Evolutionary conservation across 345 rosid genomes (phyloP).

Genomic region (Acer saccharum): DNA sequence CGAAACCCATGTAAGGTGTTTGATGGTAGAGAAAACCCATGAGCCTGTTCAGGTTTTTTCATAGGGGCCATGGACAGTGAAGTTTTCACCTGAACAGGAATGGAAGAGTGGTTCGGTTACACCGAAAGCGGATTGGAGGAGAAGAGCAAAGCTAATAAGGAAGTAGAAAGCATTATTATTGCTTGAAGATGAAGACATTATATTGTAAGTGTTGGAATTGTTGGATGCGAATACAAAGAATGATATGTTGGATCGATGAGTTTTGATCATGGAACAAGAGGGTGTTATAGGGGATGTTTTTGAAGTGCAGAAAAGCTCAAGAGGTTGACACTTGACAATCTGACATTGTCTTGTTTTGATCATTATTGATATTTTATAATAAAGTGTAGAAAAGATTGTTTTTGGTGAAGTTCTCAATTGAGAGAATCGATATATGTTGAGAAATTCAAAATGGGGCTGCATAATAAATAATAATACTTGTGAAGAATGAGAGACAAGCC

Average conservation of each 20-base stretch:
- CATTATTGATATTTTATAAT: no score
- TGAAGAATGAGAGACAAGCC: neutral
- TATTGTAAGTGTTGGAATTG: constrained; percentile 10
- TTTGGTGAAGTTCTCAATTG: neutral
- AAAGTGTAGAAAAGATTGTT: no score
- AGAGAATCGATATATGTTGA: neutral
- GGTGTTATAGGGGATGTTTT: neutral
- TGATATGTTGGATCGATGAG: neutral
- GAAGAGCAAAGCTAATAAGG: constrained; percentile 11
- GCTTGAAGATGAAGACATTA: constrained; percentile 25
- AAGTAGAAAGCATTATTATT: neutral
- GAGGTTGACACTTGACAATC: neutral
- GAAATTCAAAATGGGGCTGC: neutral
- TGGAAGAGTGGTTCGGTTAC: constrained; percentile 39
- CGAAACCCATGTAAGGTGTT: constrained; percentile 55
- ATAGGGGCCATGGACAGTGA: constrained; percentile 40
- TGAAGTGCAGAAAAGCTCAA: neutral
- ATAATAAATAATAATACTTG: no score
- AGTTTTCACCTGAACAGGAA: constrained; percentile 49
- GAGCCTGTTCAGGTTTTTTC: constrained; percentile 46
- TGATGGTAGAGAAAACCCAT: constrained; percentile 33
- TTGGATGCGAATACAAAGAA: neutral
- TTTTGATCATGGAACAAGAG: neutral
- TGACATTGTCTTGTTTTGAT: neutral
- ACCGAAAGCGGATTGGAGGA: constrained; percentile 27